Evolutionary conservation across 768 basidiomycete species (phyloP).

Genomic region (Paxillus involutus): DNA sequence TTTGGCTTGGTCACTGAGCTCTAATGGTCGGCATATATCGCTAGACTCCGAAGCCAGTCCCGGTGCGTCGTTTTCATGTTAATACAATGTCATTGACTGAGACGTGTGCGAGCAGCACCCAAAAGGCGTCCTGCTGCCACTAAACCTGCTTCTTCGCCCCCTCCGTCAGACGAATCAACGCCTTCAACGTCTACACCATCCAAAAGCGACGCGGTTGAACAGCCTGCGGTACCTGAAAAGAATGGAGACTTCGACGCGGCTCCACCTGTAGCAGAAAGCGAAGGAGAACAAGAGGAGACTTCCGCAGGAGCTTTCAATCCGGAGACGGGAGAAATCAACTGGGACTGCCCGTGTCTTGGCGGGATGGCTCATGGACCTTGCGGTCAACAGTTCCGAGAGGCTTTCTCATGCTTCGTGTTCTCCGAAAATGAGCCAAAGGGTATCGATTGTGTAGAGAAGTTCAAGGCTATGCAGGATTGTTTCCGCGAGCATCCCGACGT

Average conservation of each 20-base stretch:
- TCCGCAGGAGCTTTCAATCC: constrained; percentile 80
- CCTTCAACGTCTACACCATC: constrained; percentile 14
- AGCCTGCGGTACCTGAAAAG: neutral
- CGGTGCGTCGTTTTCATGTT: constrained; percentile 18
- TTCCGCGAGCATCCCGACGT: constrained; percentile 94
- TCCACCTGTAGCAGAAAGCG: constrained; percentile 17
- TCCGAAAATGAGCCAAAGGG: constrained; percentile 97
- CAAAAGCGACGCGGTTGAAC: constrained; percentile 19
- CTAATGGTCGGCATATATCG: constrained; percentile 42
- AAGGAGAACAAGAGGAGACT: constrained; percentile 26
- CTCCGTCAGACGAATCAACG: constrained; percentile 18
- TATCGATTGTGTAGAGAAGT: constrained; percentile 96
- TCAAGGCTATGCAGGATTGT: constrained; percentile 97
- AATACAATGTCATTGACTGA: neutral
- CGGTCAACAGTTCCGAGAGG: constrained; percentile 88
- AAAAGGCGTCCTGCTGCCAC: constrained; percentile 11
- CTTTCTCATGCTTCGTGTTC: constrained; percentile 95
- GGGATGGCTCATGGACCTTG: constrained; percentile 99
- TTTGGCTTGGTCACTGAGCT: constrained; percentile 47
- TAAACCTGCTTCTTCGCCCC: constrained; percentile 3
- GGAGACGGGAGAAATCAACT: constrained; percentile 98
- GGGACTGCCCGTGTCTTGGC: constrained; percentile 98
- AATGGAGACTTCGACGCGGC: constrained; percentile 7
- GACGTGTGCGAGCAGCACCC: constrained; percentile 10
- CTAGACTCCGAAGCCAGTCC: constrained; percentile 42